Evolutionary conservation across 495 filamentous ascomycete species (phyloP), one percentile per base, ranked within the genome.

Genomic region (Delitschia confertaspora): DNA sequence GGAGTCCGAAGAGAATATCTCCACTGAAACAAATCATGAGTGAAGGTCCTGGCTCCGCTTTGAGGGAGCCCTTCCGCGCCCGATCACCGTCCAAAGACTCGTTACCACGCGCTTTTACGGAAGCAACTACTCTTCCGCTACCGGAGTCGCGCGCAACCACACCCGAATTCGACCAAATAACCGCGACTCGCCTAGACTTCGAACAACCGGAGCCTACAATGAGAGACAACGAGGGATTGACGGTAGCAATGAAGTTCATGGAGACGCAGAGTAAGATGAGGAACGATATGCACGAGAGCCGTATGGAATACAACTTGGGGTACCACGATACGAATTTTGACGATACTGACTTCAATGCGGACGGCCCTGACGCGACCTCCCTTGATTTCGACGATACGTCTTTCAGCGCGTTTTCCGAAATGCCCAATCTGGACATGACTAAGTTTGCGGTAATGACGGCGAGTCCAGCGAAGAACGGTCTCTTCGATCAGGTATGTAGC

Each of bases 341-440:
- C 13, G 50, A 55, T 20, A 51, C 45, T 10, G 55, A 43, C 10
- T 51, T 55, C 43, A 51, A 47, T 22, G 38, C 47, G 1, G 51
- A 55, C 25, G 53, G 46, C 0, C 49, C 38, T 13, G 57, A 61
- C n/a, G 41, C 54, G 61, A 65, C 35, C 51, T 63, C 41, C 8
- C 29, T 41, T 53, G 59, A 27, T 14, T 70, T 78, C 45, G 85
- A 93, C 54, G 87, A 93, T 51, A 89, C 83, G 14, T 82, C 80
- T 29, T 82, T 91, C 55, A 93, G 84, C 63, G 74, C 71, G 10
- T 95, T 93, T 63, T 94, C 88, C 3, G 83, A 84, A 0, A 74
- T 93, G 30, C 85, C 86, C 3, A 70, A 70, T 38, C 59, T 62
- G 19, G 85, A 91, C 45, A 79, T 91, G 76, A 91, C 85, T n/a